These are phyloP conservation scores for Spathaspora jeffriesii DNA, from an alignment of 1,139 yeast species.

Conservation along the genomic window DNA sequence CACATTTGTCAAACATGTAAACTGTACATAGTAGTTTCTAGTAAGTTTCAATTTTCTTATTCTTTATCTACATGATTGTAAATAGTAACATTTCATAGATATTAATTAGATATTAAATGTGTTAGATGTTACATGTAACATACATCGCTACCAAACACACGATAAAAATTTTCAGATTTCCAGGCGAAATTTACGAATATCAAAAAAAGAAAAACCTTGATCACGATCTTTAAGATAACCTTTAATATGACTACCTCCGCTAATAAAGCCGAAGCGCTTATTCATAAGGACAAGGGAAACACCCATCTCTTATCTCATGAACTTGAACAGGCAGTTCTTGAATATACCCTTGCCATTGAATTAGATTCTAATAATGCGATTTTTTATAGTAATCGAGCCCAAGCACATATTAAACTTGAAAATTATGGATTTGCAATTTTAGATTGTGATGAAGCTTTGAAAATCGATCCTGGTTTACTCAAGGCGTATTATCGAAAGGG, in stretches of 20 bases:
- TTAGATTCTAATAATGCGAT: slow-evolving; percentile 68
- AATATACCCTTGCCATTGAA: slow-evolving; percentile 78
- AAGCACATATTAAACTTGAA: slow-evolving; percentile 83
- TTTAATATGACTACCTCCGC: slow-evolving; percentile 2
- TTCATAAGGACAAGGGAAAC: slow-evolving; percentile 74
- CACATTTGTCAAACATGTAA: no score
- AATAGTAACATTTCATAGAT: no score
- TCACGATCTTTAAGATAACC: neutral
- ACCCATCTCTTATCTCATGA: slow-evolving; percentile 62
- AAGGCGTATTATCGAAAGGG: slow-evolving; percentile 89
- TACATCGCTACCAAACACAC: neutral
- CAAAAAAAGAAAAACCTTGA: neutral
- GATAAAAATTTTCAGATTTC: neutral
- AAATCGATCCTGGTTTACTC: slow-evolving; percentile 62
- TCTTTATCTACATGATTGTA: no score
- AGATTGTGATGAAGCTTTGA: slow-evolving; percentile 76
- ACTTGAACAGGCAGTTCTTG: slow-evolving; percentile 65
- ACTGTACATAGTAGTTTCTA: no score
- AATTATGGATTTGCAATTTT: slow-evolving; percentile 81
- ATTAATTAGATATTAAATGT: no score
- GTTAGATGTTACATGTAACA: no score
- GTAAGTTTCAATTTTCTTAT: no score
- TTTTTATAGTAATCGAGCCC: slow-evolving; percentile 86
- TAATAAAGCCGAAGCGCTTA: slow-evolving; percentile 42
- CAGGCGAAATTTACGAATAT: neutral